Evolutionary conservation across 257 asterid species (phyloP), one percentile per base, ranked within the genome.

Genomic region (Plantago elongata): DNA sequence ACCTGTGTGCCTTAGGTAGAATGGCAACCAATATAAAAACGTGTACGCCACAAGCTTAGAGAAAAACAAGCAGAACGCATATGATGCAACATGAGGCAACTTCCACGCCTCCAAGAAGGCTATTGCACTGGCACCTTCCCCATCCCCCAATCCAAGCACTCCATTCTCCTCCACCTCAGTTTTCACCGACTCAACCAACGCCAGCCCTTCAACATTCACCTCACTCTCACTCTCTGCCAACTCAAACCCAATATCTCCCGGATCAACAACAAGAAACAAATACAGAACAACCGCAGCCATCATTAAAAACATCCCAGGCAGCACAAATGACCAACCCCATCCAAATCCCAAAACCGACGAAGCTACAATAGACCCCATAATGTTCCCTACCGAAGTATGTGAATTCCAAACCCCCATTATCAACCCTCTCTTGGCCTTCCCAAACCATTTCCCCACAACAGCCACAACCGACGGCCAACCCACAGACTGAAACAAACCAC

Each of bases 401-500:
- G 99, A 89, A 65, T 68, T 83, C 99, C 99, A 93, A 1, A 85
- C 76, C 47, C 97, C 95, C 97, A 93, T 83, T 44, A 93, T 81
- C 80, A 93, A 63, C 64, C 97, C 97, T 68, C 99, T 84, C 72
- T 79, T 86, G 3, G 83, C 80, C 81, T 83, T 84, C 76, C 88
- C 91, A 60, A 79, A 89, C 99, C 99, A 92, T 59, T 89, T 89
- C 61, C 97, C 99, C 30, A 89, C 84, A 51, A 86, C 83, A 6
- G 99, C 83, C 74, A 92, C 97, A 64, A 92, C 99, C 72, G 95
- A 86, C 59, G 99, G 98, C 95, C 93, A 92, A 27, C 97, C 98
- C 1, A 88, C 73, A 22, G 97, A 92, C 80, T 92, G 98, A 72
- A 86, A 89, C 70, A 92, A 64, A 59, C 98, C 98, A 76, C 98